Base-by-base conservation (phyloP, 306 rosid genomes). In the Boehmeria nivea region DNA sequence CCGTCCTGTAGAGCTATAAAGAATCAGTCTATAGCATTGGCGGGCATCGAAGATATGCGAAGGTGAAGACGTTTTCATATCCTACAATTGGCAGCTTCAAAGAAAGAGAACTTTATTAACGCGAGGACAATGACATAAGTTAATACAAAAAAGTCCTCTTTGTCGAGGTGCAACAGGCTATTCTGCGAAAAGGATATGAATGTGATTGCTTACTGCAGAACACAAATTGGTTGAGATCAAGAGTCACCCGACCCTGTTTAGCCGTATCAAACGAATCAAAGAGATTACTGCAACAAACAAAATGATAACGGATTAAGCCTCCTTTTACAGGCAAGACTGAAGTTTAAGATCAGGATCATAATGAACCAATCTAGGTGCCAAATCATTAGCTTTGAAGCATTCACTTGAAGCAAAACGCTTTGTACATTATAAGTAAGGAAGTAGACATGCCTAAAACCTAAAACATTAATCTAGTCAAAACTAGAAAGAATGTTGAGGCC, bases 191-290 rank as follows among this genome's bases (percentile, higher is more conserved):
- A 22, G 49, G 46, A 60, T 60, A 85, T 31, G 36, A 31, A 60
- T 60, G 83, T 31, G 36, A 31, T 31, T 31, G 9, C 95, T 89
- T 67, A 86, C 95, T 81, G 76, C 95, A 89, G 62, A 79, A 89
- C 59, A 86, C 80, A 76, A 89, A 89, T 54, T 86, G 97, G 75
- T 89, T 89, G 77, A 89, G 85, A 77, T 89, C 97, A 48, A 89
- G 84, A 27, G 94, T 67, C 63, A 86, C 94, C 61, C 94, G 84
- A 66, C 97, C 97, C 68, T 89, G 88, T 76, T 83, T 86, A 0
- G 97, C 75, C 16, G 88, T 77, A 63, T 89, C 97, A 58, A 89
- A 89, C 34, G 97, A 89, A 61, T 79, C 78, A 67, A 89, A 89
- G 75, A 89, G 48, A 76, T 81, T 89, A 81, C 95, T 86, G 85